phyloP scores from a whole-genome alignment of 1,139 yeast genomes.

The Taphrina wiesneri region DNA sequence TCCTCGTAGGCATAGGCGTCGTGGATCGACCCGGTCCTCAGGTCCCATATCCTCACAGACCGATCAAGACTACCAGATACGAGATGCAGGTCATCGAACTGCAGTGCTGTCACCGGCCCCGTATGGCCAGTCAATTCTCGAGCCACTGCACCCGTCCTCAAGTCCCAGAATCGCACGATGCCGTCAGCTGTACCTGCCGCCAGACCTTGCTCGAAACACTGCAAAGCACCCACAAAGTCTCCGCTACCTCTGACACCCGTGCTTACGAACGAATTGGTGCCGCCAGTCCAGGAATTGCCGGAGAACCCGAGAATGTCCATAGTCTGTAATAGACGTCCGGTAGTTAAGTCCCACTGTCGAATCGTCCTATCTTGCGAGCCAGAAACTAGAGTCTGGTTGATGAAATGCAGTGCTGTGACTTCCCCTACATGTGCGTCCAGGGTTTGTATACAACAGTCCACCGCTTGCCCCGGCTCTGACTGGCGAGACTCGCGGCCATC shows the following conservation, averaged over 20 bases:
- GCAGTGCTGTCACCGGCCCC: constrained; percentile 66
- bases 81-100: constrained; percentile 64
- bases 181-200: constrained; percentile 81
- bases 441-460: constrained; percentile 49
- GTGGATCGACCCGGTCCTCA: constrained; percentile 62
- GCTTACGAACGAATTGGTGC: constrained; percentile 7
- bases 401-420: constrained; percentile 61
- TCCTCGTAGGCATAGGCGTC: constrained; percentile 61
- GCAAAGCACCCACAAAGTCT: constrained; percentile 60
- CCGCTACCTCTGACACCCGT: constrained; percentile 22
- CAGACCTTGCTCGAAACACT: constrained; percentile 67
- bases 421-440: constrained; percentile 67
- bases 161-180: constrained; percentile 71
- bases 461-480: constrained; percentile 16
- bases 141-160: constrained; percentile 67
- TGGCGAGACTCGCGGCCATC: constrained; percentile 40
- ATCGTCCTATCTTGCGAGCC: constrained; percentile 63
- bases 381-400: constrained; percentile 54
- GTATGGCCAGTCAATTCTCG: constrained; percentile 69
- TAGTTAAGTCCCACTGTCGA: constrained; percentile 60
- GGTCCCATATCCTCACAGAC: constrained; percentile 69
- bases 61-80: constrained; percentile 67
- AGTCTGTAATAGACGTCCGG: constrained; percentile 62
- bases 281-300: constrained; percentile 5
- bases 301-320: constrained; percentile 52